A percentile compares a stretch with the other conserved stretches of the same genome.
Conservation (phyloP, 2,329 filamentous ascomycete species). For the Alternaria consortialis region DNA sequence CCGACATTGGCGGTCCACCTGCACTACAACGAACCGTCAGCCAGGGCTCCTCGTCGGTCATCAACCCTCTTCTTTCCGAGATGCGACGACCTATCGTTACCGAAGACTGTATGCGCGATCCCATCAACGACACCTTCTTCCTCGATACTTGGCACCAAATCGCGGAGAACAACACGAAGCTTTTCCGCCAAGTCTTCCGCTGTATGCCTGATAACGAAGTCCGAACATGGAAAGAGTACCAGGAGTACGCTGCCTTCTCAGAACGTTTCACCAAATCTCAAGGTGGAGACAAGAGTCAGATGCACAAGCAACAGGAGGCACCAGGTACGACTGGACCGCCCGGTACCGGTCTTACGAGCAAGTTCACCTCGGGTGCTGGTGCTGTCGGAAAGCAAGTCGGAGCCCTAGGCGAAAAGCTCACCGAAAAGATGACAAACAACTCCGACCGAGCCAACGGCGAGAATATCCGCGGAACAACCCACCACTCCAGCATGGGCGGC, state of each 20-base stretch:
- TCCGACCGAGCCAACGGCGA: constrained; percentile 26
- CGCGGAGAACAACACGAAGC: constrained; percentile 93
- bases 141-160: constrained; percentile 87
- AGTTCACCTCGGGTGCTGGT: constrained; percentile 32
- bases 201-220: constrained; percentile 98
- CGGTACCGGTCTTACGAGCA: constrained; percentile 49
- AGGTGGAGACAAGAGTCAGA: constrained; percentile 63
- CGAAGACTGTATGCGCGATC: constrained; percentile 94
- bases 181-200: constrained; percentile 92
- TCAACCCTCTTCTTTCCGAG: constrained; percentile 66
- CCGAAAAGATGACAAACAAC: constrained; percentile 37
- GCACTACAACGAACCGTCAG: constrained; percentile 62
- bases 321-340: constrained; percentile 60
- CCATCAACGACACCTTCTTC: constrained; percentile 81
- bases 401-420: constrained; percentile 40
- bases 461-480: constrained; percentile 11
- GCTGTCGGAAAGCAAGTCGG: constrained; percentile 36
- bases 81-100: constrained; percentile 78
- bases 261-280: constrained; percentile 77
- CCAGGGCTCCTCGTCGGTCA: constrained; percentile 57
- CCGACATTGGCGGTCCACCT: constrained; percentile 80
- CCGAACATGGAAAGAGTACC: constrained; percentile 91
- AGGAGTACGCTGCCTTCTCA: constrained; percentile 80
- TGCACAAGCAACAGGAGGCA: constrained; percentile 58
- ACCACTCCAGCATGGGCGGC: constrained; percentile 36